Evolutionary conservation across 2,329 filamentous ascomycete genomes (phyloP).

Genomic region (Pyrenochaeta sp.): DNA sequence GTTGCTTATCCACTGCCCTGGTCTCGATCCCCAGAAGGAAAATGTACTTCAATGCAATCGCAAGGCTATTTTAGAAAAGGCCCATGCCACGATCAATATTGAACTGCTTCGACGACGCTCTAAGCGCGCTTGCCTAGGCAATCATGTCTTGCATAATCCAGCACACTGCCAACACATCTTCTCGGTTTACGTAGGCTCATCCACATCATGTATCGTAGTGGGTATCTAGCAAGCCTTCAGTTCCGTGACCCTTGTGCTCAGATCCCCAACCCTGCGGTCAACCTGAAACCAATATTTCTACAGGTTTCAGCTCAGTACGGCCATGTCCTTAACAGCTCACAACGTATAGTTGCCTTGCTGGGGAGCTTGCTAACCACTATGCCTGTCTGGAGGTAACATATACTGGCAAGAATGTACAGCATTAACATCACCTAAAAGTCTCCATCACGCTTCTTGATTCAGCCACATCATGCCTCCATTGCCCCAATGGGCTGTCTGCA

Average conservation of each 20-base stretch:
- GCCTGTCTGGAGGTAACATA: too few relatives aligned
- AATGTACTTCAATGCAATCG: background rate
- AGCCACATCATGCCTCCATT: background rate
- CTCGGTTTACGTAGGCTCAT: background rate
- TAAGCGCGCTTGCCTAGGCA: constrained; percentile 3
- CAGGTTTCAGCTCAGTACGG: background rate
- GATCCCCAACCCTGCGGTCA: background rate
- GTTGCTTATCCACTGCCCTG: too few relatives aligned
- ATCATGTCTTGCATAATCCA: constrained; percentile 9
- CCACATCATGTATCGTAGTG: background rate
- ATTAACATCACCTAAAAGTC: too few relatives aligned
- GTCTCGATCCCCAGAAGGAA: background rate
- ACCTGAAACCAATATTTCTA: background rate
- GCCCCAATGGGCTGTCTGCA: background rate
- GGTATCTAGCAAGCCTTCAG: background rate
- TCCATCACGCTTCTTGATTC: background rate
- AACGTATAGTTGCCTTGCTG: background rate
- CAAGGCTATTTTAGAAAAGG: background rate
- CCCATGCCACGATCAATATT: background rate
- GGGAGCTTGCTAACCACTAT: background rate
- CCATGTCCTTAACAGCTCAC: background rate
- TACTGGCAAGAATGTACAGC: too few relatives aligned
- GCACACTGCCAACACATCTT: background rate
- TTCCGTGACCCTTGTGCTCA: background rate
- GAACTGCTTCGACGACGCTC: background rate